Base-by-base conservation (phyloP, 169 alveolate species). In the Plasmodium berghei region DNA sequence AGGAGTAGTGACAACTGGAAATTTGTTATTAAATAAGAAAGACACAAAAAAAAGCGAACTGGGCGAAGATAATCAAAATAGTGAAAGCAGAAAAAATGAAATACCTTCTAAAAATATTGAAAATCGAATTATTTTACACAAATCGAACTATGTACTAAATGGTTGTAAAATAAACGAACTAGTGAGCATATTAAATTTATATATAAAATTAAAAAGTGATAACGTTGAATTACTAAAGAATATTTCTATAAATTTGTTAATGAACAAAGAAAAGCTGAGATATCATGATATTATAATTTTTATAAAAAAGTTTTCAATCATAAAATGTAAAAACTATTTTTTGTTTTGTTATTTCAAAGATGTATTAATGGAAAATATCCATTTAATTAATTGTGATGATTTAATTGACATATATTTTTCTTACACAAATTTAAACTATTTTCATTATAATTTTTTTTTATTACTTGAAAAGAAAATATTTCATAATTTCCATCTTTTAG, bases 291-390 rank as follows among this genome's bases (percentile, higher is more conserved):
- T 85, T 14, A 6, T 70, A 3, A 70, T 63, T 56, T 42, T 85
- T 12, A 42, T 85, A 85, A 85, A 85, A 85, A 72, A 85, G 18
- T 85, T 85, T 70, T 85, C 91, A 34, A 48, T 85, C 18, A 85
- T 85, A 56, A 85, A 85, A 85, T 85, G 91, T 73, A 85, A 85
- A 85, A 71, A 85, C 61, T 85, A 85, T 85, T 85, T 62, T 85
- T 70, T 85, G 46, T 85, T 85, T 85, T 56, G 87, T 49, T 85
- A 70, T 64, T 85, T 85, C 69, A 85, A 85, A 58, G 74, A 85
- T 70, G 73, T 70, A 48, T 64, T 85, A 52, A 69, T 18, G 3
- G 91, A 85, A 9, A 85, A 85, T 22, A 16, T 85, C 5, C 91
- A 85, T 70, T 16, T 70, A 85, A 49, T 85, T 16, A 64, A 26